phyloP scores from a whole-genome alignment of 352 stramenopile species.

The Globisporangium viniferum region DNA sequence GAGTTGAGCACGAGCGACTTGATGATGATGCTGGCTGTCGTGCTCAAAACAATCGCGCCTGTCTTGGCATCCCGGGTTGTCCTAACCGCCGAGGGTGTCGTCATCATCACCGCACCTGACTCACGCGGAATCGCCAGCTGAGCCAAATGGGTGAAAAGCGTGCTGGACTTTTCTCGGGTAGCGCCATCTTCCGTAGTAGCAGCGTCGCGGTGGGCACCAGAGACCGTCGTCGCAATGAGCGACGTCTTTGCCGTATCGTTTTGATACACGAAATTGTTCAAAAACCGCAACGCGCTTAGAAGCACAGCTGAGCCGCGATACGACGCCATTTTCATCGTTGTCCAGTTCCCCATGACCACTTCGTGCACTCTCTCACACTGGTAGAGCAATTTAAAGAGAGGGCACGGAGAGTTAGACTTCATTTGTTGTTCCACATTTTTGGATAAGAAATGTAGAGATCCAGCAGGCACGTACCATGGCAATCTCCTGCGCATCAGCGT shows the following conservation, averaged over 20 bases:
- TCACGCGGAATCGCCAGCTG: conserved; percentile 11
- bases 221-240: conserved; percentile 19
- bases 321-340: conserved; percentile 42
- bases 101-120: not conserved
- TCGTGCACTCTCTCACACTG: conserved; percentile 35
- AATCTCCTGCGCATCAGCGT: conserved; percentile 31
- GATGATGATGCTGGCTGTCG: conserved; percentile 39
- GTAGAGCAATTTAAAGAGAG: not conserved
- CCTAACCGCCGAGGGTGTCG: not conserved
- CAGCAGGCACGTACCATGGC: conserved; percentile 27
- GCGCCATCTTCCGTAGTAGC: not conserved
- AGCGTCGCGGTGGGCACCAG: not conserved
- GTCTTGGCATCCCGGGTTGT: not conserved
- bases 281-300: conserved; percentile 35
- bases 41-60: conserved; percentile 15
- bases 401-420: not conserved
- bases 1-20: conserved; percentile 41
- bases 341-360: conserved; percentile 55
- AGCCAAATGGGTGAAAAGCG: conserved; percentile 17
- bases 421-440: not conserved
- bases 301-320: conserved; percentile 39
- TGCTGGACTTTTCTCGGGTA: not conserved
- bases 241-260: conserved; percentile 42
- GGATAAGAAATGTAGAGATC: not conserved
- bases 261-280: conserved; percentile 44